Evolutionary conservation across 306 rosid species (phyloP).

Genomic region (Leucaena leucocephala): DNA sequence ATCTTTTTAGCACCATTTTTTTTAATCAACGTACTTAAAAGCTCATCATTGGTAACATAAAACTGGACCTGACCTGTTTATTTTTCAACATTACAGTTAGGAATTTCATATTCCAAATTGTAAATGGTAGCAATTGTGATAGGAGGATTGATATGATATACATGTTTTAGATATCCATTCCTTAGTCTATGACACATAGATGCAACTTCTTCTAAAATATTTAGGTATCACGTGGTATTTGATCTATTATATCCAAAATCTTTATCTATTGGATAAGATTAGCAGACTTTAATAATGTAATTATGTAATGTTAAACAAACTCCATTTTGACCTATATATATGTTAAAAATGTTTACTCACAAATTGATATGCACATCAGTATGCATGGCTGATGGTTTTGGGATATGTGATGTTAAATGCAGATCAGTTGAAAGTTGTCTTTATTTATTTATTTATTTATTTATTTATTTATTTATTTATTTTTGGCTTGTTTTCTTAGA

Average conservation of each 20-base stretch:
- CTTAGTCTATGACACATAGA: background rate
- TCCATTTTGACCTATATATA: background rate
- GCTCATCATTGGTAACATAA: background rate
- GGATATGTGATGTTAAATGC: background rate
- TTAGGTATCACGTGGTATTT: background rate
- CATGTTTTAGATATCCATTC: background rate
- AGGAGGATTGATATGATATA: background rate
- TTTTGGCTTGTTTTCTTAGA: no score
- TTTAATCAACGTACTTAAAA: background rate
- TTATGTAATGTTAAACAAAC: background rate
- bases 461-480: no score
- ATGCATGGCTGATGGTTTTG: background rate
- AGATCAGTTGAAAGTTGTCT: background rate
- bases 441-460: no score
- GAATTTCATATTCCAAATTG: background rate
- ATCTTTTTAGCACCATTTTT: background rate
- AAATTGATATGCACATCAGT: background rate
- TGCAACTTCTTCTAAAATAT: background rate
- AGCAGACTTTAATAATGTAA: background rate
- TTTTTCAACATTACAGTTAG: background rate
- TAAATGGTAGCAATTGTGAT: background rate
- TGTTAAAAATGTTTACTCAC: background rate
- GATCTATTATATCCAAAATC: background rate
- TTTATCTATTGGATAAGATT: background rate
- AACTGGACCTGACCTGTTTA: background rate